Conservation (phyloP, 345 rosid species). For the Jatropha curcas region DNA sequence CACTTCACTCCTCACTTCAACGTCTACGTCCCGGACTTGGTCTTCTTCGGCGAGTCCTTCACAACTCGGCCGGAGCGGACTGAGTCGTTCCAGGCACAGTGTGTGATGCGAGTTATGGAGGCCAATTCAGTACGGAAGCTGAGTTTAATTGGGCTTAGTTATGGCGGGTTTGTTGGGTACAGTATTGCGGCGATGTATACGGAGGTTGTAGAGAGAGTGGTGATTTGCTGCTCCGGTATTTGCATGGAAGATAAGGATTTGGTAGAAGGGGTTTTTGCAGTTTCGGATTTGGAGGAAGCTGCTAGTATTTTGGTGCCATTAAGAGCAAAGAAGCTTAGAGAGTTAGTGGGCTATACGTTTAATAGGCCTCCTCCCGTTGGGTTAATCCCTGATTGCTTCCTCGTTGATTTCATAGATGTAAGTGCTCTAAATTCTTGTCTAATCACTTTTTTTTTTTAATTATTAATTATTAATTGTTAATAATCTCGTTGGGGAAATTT, state of each 20-base stretch:
- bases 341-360: conserved; percentile 53
- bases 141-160: conserved; percentile 74
- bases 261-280: conserved; percentile 53
- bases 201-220: conserved; percentile 64
- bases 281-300: conserved; percentile 74
- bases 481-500: too few species aligned
- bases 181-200: conserved; percentile 62
- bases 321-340: conserved; percentile 54
- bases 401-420: conserved; percentile 57
- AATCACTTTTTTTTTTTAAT: neutral
- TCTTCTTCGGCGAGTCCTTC: conserved; percentile 75
- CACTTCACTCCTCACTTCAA: conserved; percentile 53
- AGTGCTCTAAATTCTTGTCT: conserved; percentile 12
- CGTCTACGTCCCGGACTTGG: conserved; percentile 67
- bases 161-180: conserved; percentile 84
- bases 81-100: conserved; percentile 75
- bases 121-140: conserved; percentile 47
- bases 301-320: conserved; percentile 61
- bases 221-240: conserved; percentile 71
- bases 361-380: conserved; percentile 41
- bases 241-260: conserved; percentile 83
- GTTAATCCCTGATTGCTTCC: conserved; percentile 54
- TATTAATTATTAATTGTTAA: too few species aligned
- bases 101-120: conserved; percentile 61
- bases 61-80: conserved; percentile 69